phyloP scores from a whole-genome alignment of 2,329 filamentous ascomycete species.

The Arachnomyces sp. region DNA sequence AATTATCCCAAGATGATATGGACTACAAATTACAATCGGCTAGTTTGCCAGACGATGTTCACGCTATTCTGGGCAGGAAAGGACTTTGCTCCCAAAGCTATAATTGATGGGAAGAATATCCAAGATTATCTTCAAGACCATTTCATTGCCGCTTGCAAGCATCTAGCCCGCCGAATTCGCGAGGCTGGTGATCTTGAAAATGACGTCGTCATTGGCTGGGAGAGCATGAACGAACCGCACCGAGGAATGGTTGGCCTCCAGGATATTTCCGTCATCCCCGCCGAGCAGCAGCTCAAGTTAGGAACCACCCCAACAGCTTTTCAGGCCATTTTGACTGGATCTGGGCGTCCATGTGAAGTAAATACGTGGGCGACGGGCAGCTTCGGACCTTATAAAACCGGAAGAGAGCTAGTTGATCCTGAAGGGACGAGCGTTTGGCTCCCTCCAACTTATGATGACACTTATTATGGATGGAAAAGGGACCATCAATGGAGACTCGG shows the following conservation, averaged over 20 bases:
- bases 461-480: conserved; percentile 80
- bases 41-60: conserved; percentile 85
- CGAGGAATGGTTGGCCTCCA: conserved; percentile 75
- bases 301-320: conserved; percentile 89
- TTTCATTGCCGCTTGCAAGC: conserved; percentile 69
- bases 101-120: conserved; percentile 91
- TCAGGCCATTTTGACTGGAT: conserved; percentile 88
- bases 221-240: conserved; percentile 93
- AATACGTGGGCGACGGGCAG: conserved; percentile 90
- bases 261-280: conserved; percentile 73
- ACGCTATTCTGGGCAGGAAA: conserved; percentile 86
- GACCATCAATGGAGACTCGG: conserved; percentile 84
- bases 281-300: conserved; percentile 84
- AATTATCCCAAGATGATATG: conserved; percentile 98
- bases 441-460: conserved; percentile 73
- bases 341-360: conserved; percentile 81
- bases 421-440: conserved; percentile 82
- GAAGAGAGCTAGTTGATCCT: conserved; percentile 74
- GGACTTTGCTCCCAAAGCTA: conserved; percentile 91
- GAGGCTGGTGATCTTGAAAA: conserved; percentile 85
- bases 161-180: conserved; percentile 75
- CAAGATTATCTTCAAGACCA: conserved; percentile 90
- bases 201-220: conserved; percentile 87
- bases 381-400: conserved; percentile 85
- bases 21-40: conserved; percentile 90